Conservation (phyloP, 805 yeast species). For the Teunomyces lycoperdinae region DNA sequence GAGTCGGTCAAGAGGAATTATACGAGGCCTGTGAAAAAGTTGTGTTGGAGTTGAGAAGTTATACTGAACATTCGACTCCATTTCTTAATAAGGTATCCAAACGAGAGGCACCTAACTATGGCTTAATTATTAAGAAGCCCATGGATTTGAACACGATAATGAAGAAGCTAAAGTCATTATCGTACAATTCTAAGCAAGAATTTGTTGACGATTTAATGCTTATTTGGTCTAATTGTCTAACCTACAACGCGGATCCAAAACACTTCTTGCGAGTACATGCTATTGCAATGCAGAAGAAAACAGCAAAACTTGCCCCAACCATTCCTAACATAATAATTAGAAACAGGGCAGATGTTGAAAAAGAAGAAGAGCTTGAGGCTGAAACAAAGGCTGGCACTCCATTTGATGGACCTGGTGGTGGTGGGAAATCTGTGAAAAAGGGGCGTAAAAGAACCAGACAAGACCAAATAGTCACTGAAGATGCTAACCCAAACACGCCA, state of each 20-base stretch:
- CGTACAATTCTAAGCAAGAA: slow-evolving; percentile 78
- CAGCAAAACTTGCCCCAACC: slow-evolving; percentile 69
- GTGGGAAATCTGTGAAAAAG: slow-evolving; percentile 39
- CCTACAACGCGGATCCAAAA: slow-evolving; percentile 91
- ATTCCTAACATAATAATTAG: slow-evolving; percentile 87
- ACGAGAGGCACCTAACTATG: slow-evolving; percentile 97
- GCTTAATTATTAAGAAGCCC: slow-evolving; percentile 83
- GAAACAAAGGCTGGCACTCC: slow-evolving; percentile 23
- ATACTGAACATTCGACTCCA: slow-evolving; percentile 95
- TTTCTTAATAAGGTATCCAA: slow-evolving; percentile 94
- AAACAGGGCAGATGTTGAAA: slow-evolving; percentile 68
- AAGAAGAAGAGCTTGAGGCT: slow-evolving; percentile 47
- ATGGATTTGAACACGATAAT: slow-evolving; percentile 96
- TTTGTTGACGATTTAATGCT: slow-evolving; percentile 95
- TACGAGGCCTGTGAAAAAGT: slow-evolving; percentile 98
- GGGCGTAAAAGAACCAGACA: slow-evolving; percentile 40
- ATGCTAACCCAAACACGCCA: slow-evolving; percentile 19
- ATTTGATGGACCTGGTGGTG: slow-evolving; percentile 11
- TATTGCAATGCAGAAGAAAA: slow-evolving; percentile 90
- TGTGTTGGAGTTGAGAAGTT: slow-evolving; percentile 81
- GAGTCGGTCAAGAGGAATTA: slow-evolving; percentile 95
- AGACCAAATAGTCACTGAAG: slow-evolving; percentile 30
- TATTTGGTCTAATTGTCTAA: slow-evolving; percentile 91
- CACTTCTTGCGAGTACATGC: slow-evolving; percentile 92
- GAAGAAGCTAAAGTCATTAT: slow-evolving; percentile 80